A percentile compares a stretch with the other conserved stretches of the same genome.
phyloP scores from a whole-genome alignment of 805 yeast genomes.

The Wickerhamiella lipophila region DNA sequence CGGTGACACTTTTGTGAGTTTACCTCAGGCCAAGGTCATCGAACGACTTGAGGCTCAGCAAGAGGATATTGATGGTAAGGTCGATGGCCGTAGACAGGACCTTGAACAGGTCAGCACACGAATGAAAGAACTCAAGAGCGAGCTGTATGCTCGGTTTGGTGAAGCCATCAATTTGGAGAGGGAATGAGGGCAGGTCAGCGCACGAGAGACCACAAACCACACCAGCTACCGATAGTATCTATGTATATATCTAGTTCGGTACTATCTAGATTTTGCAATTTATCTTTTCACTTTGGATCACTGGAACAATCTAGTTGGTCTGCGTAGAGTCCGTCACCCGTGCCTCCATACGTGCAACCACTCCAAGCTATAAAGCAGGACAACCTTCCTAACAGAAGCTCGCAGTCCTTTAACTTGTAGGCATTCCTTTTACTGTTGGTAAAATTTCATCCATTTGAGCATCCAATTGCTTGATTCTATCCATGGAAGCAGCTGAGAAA shows the following conservation, averaged over 20 bases:
- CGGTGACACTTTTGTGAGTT: slow-evolving; percentile 65
- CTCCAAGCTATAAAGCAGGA: neutral
- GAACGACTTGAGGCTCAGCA: slow-evolving; percentile 53
- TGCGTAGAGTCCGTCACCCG: no score
- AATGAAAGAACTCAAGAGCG: slow-evolving; percentile 50
- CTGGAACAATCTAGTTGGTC: no score
- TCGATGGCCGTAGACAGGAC: slow-evolving; percentile 36
- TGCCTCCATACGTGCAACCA: no score
- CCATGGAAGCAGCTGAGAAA: neutral
- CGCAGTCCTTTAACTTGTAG: neutral
- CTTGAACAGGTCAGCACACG: slow-evolving; percentile 42
- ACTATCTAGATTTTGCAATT: no score
- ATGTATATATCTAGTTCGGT: neutral
- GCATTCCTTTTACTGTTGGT: neutral
- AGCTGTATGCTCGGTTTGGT: slow-evolving; percentile 82
- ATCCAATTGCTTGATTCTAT: no score
- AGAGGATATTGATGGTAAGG: slow-evolving; percentile 38
- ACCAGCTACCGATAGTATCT: no score
- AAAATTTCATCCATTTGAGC: no score
- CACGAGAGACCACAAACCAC: neutral
- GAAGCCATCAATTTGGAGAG: slow-evolving; percentile 74
- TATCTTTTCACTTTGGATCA: no score
- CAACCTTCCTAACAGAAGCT: neutral
- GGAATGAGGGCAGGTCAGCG: slow-evolving; percentile 18
- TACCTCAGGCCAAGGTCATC: slow-evolving; percentile 55